A percentile compares a stretch with the other conserved stretches of the same genome.
These are phyloP conservation scores for Chimonanthus praecox DNA, from an alignment of 164 flowering plant genomes.

Conservation along the genomic window DNA sequence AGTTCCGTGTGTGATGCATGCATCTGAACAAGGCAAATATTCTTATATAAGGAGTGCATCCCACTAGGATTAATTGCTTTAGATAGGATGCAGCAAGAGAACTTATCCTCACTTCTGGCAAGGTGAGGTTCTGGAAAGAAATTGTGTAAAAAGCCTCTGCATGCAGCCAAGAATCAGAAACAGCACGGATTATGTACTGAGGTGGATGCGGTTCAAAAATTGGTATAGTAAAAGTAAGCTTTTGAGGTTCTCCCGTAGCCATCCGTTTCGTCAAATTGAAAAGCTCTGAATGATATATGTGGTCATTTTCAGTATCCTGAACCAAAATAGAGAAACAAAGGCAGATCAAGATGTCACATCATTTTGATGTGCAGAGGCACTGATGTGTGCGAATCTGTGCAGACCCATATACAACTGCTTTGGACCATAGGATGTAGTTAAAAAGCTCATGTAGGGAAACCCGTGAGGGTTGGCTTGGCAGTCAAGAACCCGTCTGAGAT, in stretches of 20 bases:
- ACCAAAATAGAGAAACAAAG: conserved; percentile 11
- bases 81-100: not conserved
- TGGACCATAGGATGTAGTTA: no score
- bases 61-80: not conserved
- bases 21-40: conserved; percentile 37
- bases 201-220: conserved; percentile 99
- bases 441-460: not conserved
- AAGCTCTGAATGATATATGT: conserved; percentile 93
- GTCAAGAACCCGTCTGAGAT: no score
- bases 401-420: not conserved
- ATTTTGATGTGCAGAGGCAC: not conserved
- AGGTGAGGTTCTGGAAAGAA: conserved; percentile 76
- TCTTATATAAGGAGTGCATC: not conserved
- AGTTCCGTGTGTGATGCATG: conserved; percentile 88
- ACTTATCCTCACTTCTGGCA: conserved; percentile 68
- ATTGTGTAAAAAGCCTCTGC: conserved; percentile 81
- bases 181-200: conserved; percentile 86
- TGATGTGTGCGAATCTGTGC: not conserved
- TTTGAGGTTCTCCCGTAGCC: conserved; percentile 84
- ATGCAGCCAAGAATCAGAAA: conserved; percentile 96
- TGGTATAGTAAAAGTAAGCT: conserved; percentile 90
- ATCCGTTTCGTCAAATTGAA: conserved; percentile 75
- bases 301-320: conserved; percentile 95
- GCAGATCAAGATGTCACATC: not conserved
- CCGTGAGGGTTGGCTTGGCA: no score